These are phyloP conservation scores for Calonectria fujianensis DNA, from an alignment of 2,329 filamentous ascomycete genomes.

Conservation along the genomic window DNA sequence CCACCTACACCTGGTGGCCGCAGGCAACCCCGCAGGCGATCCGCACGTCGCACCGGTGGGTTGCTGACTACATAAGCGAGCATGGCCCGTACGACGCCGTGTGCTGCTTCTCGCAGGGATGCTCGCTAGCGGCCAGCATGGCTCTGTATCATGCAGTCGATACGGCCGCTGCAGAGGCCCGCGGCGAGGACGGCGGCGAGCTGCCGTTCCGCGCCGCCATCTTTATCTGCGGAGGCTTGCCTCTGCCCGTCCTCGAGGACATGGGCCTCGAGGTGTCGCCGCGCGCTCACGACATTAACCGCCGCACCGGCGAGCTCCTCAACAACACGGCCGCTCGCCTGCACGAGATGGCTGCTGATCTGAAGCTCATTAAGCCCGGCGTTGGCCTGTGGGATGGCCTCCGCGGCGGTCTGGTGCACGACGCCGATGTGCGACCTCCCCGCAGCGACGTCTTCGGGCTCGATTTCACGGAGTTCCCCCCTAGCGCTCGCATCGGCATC, in stretches of 20 bases:
- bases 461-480: conserved; percentile 25
- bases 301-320: conserved; percentile 25
- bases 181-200: background rate
- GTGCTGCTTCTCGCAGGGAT: conserved; percentile 33
- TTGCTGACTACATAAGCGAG: conserved; percentile 25
- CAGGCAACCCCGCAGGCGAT: conserved; percentile 26
- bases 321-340: conserved; percentile 26
- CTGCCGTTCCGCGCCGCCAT: conserved; percentile 31
- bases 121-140: conserved; percentile 29
- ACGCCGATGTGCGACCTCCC: conserved; percentile 4
- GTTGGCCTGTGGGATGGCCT: conserved; percentile 28
- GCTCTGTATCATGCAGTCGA: conserved; percentile 22
- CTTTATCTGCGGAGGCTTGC: conserved; percentile 31
- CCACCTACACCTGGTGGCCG: conserved; percentile 33
- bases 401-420: conserved; percentile 15
- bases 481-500: conserved; percentile 22
- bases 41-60: conserved; percentile 26
- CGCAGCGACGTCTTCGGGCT: conserved; percentile 29
- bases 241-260: conserved; percentile 22
- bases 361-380: conserved; percentile 28
- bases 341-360: conserved; percentile 17
- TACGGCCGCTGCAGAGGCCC: conserved; percentile 3
- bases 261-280: conserved; percentile 24
- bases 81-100: conserved; percentile 30
- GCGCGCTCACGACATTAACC: conserved; percentile 30